Evolutionary conservation across 345 rosid genomes (phyloP), one percentile per base, ranked within the genome.

Genomic region (Eutrema heterophyllum): DNA sequence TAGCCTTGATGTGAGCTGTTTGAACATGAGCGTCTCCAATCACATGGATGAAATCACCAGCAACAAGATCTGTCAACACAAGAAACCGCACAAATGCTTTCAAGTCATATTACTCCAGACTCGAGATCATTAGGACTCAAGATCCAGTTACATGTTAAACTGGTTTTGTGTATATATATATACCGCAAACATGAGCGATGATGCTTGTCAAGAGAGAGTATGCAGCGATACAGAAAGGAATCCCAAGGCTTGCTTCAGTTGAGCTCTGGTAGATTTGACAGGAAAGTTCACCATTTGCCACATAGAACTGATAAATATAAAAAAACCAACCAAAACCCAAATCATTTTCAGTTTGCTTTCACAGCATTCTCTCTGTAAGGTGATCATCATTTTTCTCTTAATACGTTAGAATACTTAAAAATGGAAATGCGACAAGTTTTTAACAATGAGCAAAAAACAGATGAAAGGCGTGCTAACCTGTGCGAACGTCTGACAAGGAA

Each of bases 231-330:
- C 84, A 89, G 79, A 88, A 89, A 27, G 98, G 98, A 78, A 94
- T 86, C 24, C 83, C 92, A 55, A 89, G 80, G 67, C 95, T 96
- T 75, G 87, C 85, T 85, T 94, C 98, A 32, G 85, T 88, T 73
- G 95, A 91, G 44, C 88, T 87, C 68, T 89, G 95, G 84, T 94
- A 94, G 84, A 89, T 85, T 82, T 91, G 96, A 78, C 97, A 91
- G 1, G 97, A 94, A 68, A 94, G 78, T 77, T 91, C 97, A 63
- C 91, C 91, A 73, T 88, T 88, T 53, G 95, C 90, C 48, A 89
- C 95, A 77, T 91, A 87, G 74, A 89, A 94, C 98, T 94, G 85
- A 68, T 78, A 71, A 61, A 44, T 0, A 21, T 21, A 21, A n/a
- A 69, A 21, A 40, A 60, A 41, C 33, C 72, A 72, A 45, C n/a